Evolutionary conservation across 495 filamentous ascomycete species (phyloP).

Genomic region (Aspergillus cristatus): DNA sequence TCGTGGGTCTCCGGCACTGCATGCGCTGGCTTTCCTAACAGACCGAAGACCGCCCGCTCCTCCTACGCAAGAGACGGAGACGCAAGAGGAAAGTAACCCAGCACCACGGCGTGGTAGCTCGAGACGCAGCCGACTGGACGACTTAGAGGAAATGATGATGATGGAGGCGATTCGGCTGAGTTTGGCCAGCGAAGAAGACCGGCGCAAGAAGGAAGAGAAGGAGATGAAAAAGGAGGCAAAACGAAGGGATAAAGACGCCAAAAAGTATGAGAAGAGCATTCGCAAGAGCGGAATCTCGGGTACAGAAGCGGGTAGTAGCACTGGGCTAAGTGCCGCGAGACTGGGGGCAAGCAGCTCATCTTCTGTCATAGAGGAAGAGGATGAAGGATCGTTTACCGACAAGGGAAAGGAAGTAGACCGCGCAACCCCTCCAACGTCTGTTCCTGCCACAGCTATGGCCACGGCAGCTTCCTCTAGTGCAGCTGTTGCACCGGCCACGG

Average conservation of each 20-base stretch:
- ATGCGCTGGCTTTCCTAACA: slow-evolving; percentile 42
- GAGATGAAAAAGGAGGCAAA: slow-evolving; percentile 72
- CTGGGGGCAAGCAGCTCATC: slow-evolving; percentile 30
- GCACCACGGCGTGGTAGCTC: slow-evolving; percentile 47
- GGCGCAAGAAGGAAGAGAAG: slow-evolving; percentile 71
- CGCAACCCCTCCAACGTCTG: slow-evolving; percentile 7
- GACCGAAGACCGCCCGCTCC: slow-evolving; percentile 26
- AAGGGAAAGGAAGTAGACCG: slow-evolving; percentile 85
- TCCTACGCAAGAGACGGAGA: slow-evolving; percentile 24
- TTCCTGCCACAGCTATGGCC: slow-evolving; percentile 1
- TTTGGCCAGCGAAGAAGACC: slow-evolving; percentile 82
- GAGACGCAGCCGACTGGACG: slow-evolving; percentile 62
- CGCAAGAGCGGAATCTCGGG: slow-evolving; percentile 38
- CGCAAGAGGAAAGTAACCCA: slow-evolving; percentile 36
- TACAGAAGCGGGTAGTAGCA: slow-evolving; percentile 36
- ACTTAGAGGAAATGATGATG: slow-evolving; percentile 97
- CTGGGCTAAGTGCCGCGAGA: slow-evolving; percentile 24
- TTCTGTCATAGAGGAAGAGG: slow-evolving; percentile 10
- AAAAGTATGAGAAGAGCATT: slow-evolving; percentile 62
- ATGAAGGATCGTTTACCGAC: slow-evolving; percentile 28
- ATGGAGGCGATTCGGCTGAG: slow-evolving; percentile 89
- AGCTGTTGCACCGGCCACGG: too few species aligned
- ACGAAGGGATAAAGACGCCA: slow-evolving; percentile 72
- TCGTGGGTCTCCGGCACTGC: slow-evolving; percentile 37
- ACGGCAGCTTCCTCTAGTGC: slow-evolving; percentile 1